Conservation (phyloP, 768 basidiomycete genomes). For the Exidia glandulosa region DNA sequence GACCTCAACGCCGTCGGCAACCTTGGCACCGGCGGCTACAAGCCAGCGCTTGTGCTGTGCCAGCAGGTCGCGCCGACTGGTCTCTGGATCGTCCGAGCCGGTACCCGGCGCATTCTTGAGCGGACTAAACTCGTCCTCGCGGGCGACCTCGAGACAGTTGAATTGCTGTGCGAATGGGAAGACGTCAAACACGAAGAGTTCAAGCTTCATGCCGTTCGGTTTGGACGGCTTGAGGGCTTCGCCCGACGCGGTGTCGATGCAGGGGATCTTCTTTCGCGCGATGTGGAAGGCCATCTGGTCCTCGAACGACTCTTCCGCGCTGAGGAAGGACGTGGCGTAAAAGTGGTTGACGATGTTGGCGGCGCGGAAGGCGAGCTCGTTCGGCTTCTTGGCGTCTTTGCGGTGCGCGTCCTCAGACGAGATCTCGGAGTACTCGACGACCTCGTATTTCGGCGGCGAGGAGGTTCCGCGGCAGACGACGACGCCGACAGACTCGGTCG, state of each 20-base stretch:
- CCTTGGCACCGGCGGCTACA: slow-evolving; percentile 59
- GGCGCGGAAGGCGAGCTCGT: slow-evolving; percentile 81
- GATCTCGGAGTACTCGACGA: slow-evolving; percentile 97
- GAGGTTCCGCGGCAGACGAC: slow-evolving; percentile 60
- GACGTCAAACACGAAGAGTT: slow-evolving; percentile 97
- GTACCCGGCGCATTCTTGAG: slow-evolving; percentile 96
- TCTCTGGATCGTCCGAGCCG: slow-evolving; percentile 79
- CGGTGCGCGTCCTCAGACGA: slow-evolving; percentile 75
- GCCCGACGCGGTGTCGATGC: slow-evolving; percentile 61
- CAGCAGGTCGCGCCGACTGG: slow-evolving; percentile 81
- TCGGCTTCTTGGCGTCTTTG: slow-evolving; percentile 46
- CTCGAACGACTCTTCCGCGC: slow-evolving; percentile 70
- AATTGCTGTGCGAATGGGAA: slow-evolving; percentile 83
- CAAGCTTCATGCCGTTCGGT: slow-evolving; percentile 99
- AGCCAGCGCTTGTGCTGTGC: slow-evolving; percentile 82
- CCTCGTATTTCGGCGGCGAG: slow-evolving; percentile 54
- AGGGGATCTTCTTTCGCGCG: slow-evolving; percentile 92
- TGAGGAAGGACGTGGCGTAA: slow-evolving; percentile 81
- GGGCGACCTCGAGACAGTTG: slow-evolving; percentile 77
- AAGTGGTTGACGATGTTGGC: slow-evolving; percentile 98
- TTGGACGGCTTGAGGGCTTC: slow-evolving; percentile 63
- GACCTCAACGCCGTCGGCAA: slow-evolving; percentile 69
- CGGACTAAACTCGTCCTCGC: slow-evolving; percentile 90
- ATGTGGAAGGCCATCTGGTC: slow-evolving; percentile 91
- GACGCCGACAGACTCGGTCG: slow-evolving; percentile 91